These are phyloP conservation scores for Solanum pennellii DNA, from an alignment of 257 asterid genomes.

Conservation along the genomic window DNA sequence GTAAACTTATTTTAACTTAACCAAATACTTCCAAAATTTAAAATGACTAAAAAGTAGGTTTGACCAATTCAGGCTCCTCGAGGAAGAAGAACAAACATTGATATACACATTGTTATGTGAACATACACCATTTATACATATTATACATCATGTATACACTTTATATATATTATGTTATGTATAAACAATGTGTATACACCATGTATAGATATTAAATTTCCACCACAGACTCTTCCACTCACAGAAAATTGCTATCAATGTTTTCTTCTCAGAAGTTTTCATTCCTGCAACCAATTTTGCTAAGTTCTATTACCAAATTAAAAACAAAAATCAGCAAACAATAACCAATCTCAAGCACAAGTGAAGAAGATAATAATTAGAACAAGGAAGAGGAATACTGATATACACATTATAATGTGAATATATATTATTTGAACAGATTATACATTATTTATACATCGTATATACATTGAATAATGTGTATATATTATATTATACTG, in stretches of 20 bases:
- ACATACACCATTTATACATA: background rate
- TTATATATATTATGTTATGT: no score
- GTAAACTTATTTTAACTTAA: no score
- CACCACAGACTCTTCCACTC: background rate
- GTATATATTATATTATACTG: background rate
- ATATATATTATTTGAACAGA: background rate
- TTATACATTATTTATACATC: background rate
- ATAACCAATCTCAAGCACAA: background rate
- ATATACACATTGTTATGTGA: background rate
- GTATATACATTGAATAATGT: background rate
- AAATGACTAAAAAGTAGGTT: no score
- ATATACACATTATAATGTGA: background rate
- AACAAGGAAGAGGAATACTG: background rate
- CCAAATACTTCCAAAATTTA: no score
- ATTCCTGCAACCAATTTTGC: background rate
- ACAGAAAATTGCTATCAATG: background rate
- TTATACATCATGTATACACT: no score
- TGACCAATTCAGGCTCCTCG: no score
- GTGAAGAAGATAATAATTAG: background rate
- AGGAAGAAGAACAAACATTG: background rate
- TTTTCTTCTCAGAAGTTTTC: no score
- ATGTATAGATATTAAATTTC: background rate
- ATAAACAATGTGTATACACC: no score
- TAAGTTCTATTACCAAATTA: background rate
- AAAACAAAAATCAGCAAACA: background rate